Conservation (phyloP, 305 asterid genomes). For the Fraxinus sp. region DNA sequence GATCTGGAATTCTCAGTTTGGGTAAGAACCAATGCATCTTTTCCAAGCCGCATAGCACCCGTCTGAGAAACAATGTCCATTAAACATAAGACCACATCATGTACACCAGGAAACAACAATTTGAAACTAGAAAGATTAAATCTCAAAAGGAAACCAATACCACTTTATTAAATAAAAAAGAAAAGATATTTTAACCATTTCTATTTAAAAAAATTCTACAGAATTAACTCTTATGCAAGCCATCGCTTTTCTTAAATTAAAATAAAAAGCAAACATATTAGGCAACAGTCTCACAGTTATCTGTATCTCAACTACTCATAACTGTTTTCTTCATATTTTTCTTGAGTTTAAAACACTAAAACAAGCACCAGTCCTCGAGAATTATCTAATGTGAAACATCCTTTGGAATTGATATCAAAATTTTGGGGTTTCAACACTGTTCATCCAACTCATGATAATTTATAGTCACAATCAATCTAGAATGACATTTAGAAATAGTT, state of each 20-base stretch:
- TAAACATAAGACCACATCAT: neutral
- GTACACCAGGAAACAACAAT: neutral
- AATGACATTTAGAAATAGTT: neutral
- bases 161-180: neutral
- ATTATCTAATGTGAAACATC: neutral
- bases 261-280: neutral
- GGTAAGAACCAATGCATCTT: slow-evolving; percentile 76
- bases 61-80: slow-evolving; percentile 41
- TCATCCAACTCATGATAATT: neutral
- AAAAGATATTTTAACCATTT: neutral
- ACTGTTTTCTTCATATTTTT: neutral
- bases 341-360: neutral
- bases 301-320: neutral
- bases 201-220: neutral
- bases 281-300: neutral
- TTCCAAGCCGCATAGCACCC: slow-evolving; percentile 79
- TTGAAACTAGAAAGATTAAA: neutral
- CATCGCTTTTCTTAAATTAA: neutral
- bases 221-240: neutral
- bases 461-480: neutral
- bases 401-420: neutral
- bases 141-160: neutral
- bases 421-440: neutral
- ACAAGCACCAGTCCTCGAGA: neutral
- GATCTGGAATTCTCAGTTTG: slow-evolving; percentile 70